phyloP scores from a whole-genome alignment of 345 rosid species.

The Acer yangbiense region DNA sequence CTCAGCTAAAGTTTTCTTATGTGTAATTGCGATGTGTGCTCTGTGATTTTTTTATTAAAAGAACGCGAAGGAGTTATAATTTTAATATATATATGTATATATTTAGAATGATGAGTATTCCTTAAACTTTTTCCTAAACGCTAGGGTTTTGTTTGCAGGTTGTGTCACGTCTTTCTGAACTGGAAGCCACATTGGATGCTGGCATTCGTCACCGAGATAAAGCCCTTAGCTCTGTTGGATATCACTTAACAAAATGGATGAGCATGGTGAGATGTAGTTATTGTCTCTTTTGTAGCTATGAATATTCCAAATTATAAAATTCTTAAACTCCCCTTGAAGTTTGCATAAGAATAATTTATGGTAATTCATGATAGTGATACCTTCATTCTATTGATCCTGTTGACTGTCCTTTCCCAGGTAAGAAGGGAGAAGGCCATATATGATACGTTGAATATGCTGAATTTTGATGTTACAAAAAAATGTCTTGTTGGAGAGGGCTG shows the following conservation, averaged over 20 bases:
- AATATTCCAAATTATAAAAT: neutral
- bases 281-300: constrained; percentile 7
- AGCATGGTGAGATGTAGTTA: constrained; percentile 55
- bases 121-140: constrained; percentile 14
- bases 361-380: constrained; percentile 6
- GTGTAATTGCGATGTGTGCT: neutral
- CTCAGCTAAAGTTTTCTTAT: neutral
- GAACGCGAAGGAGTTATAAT: neutral
- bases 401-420: constrained; percentile 49
- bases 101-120: neutral
- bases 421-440: constrained; percentile 90
- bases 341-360: constrained; percentile 4
- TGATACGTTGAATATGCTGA: constrained; percentile 90
- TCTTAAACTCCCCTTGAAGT: neutral
- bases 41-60: neutral
- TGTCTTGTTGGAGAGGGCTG: constrained; percentile 99
- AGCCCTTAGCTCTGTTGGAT: constrained; percentile 73
- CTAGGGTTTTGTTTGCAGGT: constrained; percentile 53
- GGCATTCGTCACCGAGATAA: constrained; percentile 80
- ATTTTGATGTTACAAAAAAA: constrained; percentile 96
- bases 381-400: neutral
- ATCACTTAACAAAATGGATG: constrained; percentile 73
- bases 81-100: neutral
- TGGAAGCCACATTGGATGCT: constrained; percentile 90
- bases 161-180: constrained; percentile 80